Evolutionary conservation across 2,329 filamentous ascomycete species (phyloP).

Genomic region (Colletotrichum tofieldiae): DNA sequence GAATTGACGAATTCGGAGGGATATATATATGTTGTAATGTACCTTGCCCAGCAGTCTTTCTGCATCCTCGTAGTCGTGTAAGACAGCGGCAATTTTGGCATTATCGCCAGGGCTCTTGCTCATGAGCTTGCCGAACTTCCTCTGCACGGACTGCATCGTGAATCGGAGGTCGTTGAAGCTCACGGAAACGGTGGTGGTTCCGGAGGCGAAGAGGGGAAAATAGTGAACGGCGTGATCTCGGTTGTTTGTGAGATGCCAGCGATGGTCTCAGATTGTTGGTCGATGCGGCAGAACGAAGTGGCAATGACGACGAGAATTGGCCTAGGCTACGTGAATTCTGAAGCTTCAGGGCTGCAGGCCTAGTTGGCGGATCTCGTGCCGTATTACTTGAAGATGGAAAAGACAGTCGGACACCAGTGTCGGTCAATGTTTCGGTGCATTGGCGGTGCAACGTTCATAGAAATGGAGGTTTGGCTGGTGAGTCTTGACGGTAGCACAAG

Average conservation of each 20-base stretch:
- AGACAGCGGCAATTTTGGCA: slow-evolving; percentile 80
- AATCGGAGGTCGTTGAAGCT: neutral
- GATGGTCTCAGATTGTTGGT: neutral
- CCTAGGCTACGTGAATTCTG: neutral
- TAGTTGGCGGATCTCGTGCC: neutral
- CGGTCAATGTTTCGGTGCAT: neutral
- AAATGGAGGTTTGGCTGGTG: slow-evolving; percentile 12
- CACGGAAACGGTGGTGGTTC: neutral
- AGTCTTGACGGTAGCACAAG: neutral
- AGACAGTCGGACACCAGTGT: neutral
- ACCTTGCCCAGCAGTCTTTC: slow-evolving; percentile 83
- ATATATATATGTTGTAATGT: slow-evolving; percentile 47
- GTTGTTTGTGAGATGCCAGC: neutral
- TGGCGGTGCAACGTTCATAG: neutral
- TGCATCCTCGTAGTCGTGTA: slow-evolving; percentile 86
- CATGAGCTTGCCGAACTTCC: slow-evolving; percentile 81
- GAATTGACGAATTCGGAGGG: slow-evolving; percentile 29
- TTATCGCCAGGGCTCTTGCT: slow-evolving; percentile 80
- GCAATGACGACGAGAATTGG: neutral
- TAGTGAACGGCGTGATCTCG: neutral
- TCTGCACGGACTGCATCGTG: slow-evolving; percentile 80
- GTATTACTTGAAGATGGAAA: neutral
- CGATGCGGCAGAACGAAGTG: neutral
- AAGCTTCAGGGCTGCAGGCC: neutral
- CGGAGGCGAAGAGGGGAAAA: neutral